Conservation (phyloP, 1,139 yeast genomes). For the Diutina sp. region DNA sequence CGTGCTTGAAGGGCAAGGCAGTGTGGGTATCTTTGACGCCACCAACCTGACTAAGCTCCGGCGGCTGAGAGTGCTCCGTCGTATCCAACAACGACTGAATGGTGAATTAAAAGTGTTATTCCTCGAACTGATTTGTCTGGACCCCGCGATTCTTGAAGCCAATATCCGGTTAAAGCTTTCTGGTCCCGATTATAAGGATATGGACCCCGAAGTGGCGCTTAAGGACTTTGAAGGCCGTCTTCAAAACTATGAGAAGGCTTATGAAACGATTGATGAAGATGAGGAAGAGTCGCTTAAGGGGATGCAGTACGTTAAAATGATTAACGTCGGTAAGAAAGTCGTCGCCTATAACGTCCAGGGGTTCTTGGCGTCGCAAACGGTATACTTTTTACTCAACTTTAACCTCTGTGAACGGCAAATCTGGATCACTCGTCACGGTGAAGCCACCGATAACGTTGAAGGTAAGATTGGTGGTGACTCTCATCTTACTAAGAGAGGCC, state of each 20-base stretch:
- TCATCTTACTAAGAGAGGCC: conserved; percentile 65
- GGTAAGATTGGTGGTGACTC: conserved; percentile 96
- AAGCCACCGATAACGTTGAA: conserved; percentile 66
- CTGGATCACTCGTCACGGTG: conserved; percentile 95
- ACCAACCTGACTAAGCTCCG: conserved; percentile 79
- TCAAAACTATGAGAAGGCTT: conserved; percentile 76
- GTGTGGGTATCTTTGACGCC: conserved; percentile 93
- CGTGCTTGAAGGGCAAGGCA: conserved; percentile 67
- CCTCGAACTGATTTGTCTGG: conserved; percentile 80
- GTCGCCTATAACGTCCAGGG: conserved; percentile 89
- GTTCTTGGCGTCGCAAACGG: conserved; percentile 85
- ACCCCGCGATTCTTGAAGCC: conserved; percentile 61
- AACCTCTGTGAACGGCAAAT: conserved; percentile 84
- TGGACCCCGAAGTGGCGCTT: conserved; percentile 74
- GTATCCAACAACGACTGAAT: conserved; percentile 56
- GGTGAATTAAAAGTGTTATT: conserved; percentile 73
- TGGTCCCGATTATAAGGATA: conserved; percentile 85
- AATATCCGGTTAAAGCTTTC: conserved; percentile 76
- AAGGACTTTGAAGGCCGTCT: conserved; percentile 75
- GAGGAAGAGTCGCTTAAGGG: conserved; percentile 43
- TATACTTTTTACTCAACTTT: conserved; percentile 80
- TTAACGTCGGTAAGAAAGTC: conserved; percentile 88
- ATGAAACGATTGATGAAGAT: conserved; percentile 76
- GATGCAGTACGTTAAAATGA: conserved; percentile 86
- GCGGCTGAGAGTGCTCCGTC: conserved; percentile 52